A percentile compares a stretch with the other conserved stretches of the same genome.
phyloP scores from a whole-genome alignment of 225 moss, liverwort and hornwort genomes.

The Pleurozium schreberi region DNA sequence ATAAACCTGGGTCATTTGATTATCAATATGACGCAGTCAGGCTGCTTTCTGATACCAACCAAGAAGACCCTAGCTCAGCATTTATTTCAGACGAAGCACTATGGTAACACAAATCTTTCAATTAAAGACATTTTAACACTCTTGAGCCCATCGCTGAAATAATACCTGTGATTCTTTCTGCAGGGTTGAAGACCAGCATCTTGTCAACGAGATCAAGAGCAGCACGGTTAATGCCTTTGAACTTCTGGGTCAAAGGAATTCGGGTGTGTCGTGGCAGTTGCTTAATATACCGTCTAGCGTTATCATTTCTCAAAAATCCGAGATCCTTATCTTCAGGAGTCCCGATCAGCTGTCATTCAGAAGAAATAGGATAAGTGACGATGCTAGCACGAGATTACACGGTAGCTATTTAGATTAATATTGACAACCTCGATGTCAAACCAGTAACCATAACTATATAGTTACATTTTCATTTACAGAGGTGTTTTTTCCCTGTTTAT shows the following conservation, averaged over 20 bases:
- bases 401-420: not conserved
- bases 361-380: not conserved
- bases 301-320: conserved; percentile 49
- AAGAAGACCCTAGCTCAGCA: not conserved
- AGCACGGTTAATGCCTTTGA: conserved; percentile 15
- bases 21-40: not conserved
- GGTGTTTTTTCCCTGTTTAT: not conserved
- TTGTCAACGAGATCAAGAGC: conserved; percentile 44
- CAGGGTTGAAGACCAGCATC: conserved; percentile 51
- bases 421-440: not conserved
- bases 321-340: conserved; percentile 49
- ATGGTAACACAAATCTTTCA: not conserved
- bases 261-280: conserved; percentile 32
- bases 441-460: not conserved
- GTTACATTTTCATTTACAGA: not conserved
- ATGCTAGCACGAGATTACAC: not conserved
- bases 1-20: not conserved
- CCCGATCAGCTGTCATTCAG: conserved; percentile 34
- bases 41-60: not conserved
- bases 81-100: not conserved
- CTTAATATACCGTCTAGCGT: conserved; percentile 42
- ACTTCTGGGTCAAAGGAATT: conserved; percentile 33
- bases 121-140: not conserved
- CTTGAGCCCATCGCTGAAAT: not conserved
- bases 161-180: conserved; percentile 44